Base-by-base conservation (phyloP, 139 green algal species). In the Haematococcus lacustris region DNA sequence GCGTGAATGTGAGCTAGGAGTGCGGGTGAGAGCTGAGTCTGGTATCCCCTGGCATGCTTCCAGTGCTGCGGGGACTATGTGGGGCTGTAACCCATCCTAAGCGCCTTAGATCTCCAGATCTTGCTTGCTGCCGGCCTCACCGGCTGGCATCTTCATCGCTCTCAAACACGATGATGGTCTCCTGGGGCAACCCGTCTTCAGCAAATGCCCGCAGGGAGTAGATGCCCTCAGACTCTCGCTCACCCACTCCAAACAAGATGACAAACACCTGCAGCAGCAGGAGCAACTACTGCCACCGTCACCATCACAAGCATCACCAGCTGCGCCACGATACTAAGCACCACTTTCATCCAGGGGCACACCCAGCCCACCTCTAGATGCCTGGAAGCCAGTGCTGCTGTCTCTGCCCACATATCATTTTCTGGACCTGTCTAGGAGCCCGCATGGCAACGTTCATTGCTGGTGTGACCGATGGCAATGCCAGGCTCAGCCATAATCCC, bases 151-250 rank as follows among this genome's bases (percentile, higher is more conserved):
- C 91, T 37, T 91, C 82, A 67, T 86, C 73, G 17, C 53, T 69
- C 71, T 90, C 84, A 82, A 96, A 96, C 0, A 86, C 90, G 53
- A 96, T 87, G 62, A 96, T 93, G 13, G 90, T 96, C 81, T 96
- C 90, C 23, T 88, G 73, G 1, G 86, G 89, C 41, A 92, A 51
- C 3, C 78, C 83, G 40, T 91, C 87, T 3, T 75, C 76, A 43
- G 64, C 65, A 40, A 77, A 73, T 3, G 76, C 78, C 0, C 89
- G 71, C 53, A 96, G 72, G 1, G 83, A 89, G 85, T 96, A 96
- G 70, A 96, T 96, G 62, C 91, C 91, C 62, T 96, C 91, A 2
- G 85, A 89, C 26, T 93, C 90, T 0, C 77, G 68, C 33, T 82
- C 66, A 0, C 85, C 88, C 13, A 93, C 84, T 4, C 87, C 88